Conservation (phyloP, 306 rosid species). For the Gastrolobium bilobum region DNA sequence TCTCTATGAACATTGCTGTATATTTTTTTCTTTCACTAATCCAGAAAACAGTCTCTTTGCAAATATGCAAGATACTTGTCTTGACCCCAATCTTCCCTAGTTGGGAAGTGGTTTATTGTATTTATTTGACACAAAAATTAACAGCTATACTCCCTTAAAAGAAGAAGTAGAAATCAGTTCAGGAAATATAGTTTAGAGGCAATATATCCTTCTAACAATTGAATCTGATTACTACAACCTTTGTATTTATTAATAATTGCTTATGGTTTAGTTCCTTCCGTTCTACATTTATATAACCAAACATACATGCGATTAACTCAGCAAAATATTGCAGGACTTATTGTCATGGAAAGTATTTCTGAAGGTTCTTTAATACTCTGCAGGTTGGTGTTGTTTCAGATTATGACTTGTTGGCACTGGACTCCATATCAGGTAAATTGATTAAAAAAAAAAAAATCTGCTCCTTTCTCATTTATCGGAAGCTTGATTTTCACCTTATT, state of each 20-base stretch:
- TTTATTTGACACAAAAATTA: conserved; percentile 22
- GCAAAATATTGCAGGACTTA: neutral
- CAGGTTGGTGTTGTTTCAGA: conserved; percentile 99
- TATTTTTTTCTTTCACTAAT: neutral
- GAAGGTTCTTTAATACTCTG: conserved; percentile 47
- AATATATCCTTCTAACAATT: conserved; percentile 24
- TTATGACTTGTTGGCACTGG: conserved; percentile 92
- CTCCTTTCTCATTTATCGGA: conserved; percentile 35
- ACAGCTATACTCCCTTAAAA: neutral
- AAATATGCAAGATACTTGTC: too few relatives aligned
- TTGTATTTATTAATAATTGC: conserved; percentile 15
- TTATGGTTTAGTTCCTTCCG: conserved; percentile 21
- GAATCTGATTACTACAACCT: conserved; percentile 35
- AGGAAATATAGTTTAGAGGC: conserved; percentile 30
- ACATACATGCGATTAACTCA: conserved; percentile 24
- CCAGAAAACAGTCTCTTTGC: too few relatives aligned
- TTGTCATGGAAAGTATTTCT: conserved; percentile 42
- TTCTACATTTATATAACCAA: conserved; percentile 1
- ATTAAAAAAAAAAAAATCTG: conserved; percentile 14
- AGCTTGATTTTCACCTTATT: conserved; percentile 31
- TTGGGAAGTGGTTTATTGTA: neutral
- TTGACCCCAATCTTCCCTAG: too few relatives aligned
- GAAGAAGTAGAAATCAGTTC: conserved; percentile 24
- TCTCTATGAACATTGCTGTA: neutral
- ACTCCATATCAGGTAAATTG: conserved; percentile 83